These are phyloP conservation scores for Eragrostis tef DNA, from an alignment of 202 grass and related monocot species.

Conservation along the genomic window DNA sequence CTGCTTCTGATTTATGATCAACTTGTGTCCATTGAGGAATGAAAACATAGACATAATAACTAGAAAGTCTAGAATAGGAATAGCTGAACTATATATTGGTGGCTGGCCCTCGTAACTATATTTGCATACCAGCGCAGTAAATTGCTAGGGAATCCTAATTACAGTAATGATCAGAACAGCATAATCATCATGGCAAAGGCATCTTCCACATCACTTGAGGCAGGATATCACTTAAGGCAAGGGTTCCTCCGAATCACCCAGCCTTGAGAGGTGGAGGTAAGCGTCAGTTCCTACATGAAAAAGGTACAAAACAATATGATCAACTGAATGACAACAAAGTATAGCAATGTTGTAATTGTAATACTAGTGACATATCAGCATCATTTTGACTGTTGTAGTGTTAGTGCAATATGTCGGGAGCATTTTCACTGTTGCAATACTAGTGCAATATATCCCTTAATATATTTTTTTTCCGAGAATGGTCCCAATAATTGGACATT, in stretches of 20 bases:
- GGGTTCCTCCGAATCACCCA: constrained; percentile 94
- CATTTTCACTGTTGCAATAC: constrained; percentile 15
- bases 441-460: too few relatives aligned
- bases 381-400: background rate
- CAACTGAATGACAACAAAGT: constrained; percentile 2
- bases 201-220: constrained; percentile 46
- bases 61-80: constrained; percentile 31
- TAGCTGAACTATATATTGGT: constrained; percentile 35
- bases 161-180: constrained; percentile 38
- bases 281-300: constrained; percentile 82
- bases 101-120: constrained; percentile 53
- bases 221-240: constrained; percentile 69
- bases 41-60: background rate
- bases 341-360: background rate
- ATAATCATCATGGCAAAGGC: background rate
- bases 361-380: background rate
- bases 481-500: background rate
- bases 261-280: constrained; percentile 91
- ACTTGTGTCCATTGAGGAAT: constrained; percentile 15
- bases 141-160: constrained; percentile 47
- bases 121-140: constrained; percentile 55
- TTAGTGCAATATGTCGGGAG: too few relatives aligned
- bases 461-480: too few relatives aligned
- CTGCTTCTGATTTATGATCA: background rate
- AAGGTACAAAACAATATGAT: background rate